Percentiles rank a stretch among this genome's conserved stretches.
phyloP scores from a whole-genome alignment of 768 basidiomycete species.

The Serendipita sp. region DNA sequence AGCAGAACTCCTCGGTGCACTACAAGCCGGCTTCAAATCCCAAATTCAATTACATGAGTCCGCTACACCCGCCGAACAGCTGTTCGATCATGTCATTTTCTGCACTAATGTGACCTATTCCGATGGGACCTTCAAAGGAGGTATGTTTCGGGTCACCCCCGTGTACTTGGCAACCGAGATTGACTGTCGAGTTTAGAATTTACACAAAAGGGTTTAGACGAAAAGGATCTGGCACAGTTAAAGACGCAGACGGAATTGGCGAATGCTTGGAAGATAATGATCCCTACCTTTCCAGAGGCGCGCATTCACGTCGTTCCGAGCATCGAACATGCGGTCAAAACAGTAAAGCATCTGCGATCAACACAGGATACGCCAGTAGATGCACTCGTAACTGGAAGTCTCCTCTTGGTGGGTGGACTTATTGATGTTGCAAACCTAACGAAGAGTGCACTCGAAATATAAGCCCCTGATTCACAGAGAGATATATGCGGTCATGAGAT shows the following conservation, averaged over 20 bases:
- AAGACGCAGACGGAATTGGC: constrained; percentile 64
- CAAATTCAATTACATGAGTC: constrained; percentile 18
- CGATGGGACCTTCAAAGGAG: constrained; percentile 79
- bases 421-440: constrained; percentile 80
- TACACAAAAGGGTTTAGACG: constrained; percentile 47
- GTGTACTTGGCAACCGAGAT: constrained; percentile 7
- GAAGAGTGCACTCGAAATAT: constrained; percentile 34
- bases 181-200: constrained; percentile 39
- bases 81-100: constrained; percentile 82
- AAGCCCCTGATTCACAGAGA: not conserved
- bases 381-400: constrained; percentile 79
- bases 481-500: not conserved
- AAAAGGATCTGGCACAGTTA: constrained; percentile 45
- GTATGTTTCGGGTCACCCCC: constrained; percentile 26
- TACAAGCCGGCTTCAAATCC: constrained; percentile 17
- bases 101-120: constrained; percentile 93
- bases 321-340: constrained; percentile 72
- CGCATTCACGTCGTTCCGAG: constrained; percentile 69
- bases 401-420: constrained; percentile 86
- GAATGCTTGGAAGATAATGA: constrained; percentile 49
- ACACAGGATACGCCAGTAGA: constrained; percentile 14
- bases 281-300: constrained; percentile 42
- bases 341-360: constrained; percentile 30
- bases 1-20: constrained; percentile 41
- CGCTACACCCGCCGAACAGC: constrained; percentile 19